phyloP scores from a whole-genome alignment of 371 early-diverging fungal species.

The Paramicrosporidium saccamoebae region DNA sequence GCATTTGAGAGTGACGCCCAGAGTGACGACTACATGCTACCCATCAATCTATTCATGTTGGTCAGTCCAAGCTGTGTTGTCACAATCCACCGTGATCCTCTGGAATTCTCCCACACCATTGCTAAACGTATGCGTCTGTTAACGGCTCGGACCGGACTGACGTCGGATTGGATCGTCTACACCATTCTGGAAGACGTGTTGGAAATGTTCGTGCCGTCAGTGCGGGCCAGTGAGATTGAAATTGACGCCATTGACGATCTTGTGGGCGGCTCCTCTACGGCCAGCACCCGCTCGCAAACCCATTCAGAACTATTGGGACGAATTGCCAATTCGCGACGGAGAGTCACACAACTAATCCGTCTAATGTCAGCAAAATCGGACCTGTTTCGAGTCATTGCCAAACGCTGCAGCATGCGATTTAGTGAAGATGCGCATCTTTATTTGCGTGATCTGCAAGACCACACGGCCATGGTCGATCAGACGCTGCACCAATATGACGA shows the following conservation, averaged over 20 bases:
- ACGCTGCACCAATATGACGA: slow-evolving; percentile 16
- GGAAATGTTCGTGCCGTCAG: slow-evolving; percentile 40
- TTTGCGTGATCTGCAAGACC: too few relatives aligned
- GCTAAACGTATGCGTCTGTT: slow-evolving; percentile 2
- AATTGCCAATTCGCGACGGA: slow-evolving; percentile 44
- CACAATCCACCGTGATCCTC: slow-evolving; percentile 18
- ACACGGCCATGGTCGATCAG: slow-evolving; percentile 38
- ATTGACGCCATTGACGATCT: slow-evolving; percentile 65
- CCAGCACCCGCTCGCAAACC: too few relatives aligned
- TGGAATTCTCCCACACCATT: slow-evolving; percentile 1
- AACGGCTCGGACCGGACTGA: slow-evolving; percentile 3
- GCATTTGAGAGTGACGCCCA: slow-evolving; percentile 26
- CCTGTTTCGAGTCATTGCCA: slow-evolving; percentile 36
- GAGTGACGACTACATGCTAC: slow-evolving; percentile 22
- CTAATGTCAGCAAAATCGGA: slow-evolving; percentile 40
- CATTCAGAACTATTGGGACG: slow-evolving; percentile 53
- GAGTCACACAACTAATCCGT: slow-evolving; percentile 29
- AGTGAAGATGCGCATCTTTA: too few relatives aligned
- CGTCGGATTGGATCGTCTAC: slow-evolving; percentile 54
- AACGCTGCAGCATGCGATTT: too few relatives aligned
- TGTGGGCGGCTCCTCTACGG: too few relatives aligned
- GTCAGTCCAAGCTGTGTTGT: too few relatives aligned
- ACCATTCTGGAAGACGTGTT: slow-evolving; percentile 51
- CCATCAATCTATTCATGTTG: slow-evolving; percentile 41
- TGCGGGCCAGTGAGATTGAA: slow-evolving; percentile 43